Evolutionary conservation across 148 eudicot genomes (phyloP).

Genomic region (Beta vulgaris): DNA sequence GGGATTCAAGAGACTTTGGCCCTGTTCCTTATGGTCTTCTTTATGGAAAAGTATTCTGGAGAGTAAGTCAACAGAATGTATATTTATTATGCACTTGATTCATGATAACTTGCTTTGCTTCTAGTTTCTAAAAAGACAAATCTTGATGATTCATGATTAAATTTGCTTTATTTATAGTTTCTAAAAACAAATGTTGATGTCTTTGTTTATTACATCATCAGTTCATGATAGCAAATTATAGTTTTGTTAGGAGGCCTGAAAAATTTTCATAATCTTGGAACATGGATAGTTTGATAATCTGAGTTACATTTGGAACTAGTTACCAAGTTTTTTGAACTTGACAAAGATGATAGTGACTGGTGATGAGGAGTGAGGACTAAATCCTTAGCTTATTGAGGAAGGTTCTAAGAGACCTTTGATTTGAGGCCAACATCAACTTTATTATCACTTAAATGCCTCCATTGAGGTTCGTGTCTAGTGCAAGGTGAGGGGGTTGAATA

Average conservation of each 20-base stretch:
- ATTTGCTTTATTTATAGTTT: neutral
- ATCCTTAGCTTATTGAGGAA: too few relatives aligned
- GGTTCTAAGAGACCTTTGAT: too few relatives aligned
- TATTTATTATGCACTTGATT: neutral
- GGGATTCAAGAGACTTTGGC: conserved; percentile 76
- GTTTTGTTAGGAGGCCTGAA: neutral
- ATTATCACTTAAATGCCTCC: too few relatives aligned
- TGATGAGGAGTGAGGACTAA: too few relatives aligned
- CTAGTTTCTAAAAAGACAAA: neutral
- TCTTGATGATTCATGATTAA: neutral
- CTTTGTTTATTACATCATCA: neutral
- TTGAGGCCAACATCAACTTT: too few relatives aligned
- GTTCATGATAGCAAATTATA: neutral
- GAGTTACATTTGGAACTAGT: neutral
- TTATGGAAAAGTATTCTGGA: conserved; percentile 54
- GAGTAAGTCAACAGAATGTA: conserved; percentile 37
- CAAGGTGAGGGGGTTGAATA: too few relatives aligned
- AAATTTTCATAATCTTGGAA: neutral
- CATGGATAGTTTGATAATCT: neutral
- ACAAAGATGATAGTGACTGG: neutral
- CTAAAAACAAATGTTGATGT: neutral
- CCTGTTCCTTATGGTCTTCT: conserved; percentile 69
- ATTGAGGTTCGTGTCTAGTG: too few relatives aligned
- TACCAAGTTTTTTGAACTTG: neutral
- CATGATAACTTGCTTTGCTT: neutral